Evolutionary conservation across 495 filamentous ascomycete species (phyloP).

Genomic region (Cercophora sp.): DNA sequence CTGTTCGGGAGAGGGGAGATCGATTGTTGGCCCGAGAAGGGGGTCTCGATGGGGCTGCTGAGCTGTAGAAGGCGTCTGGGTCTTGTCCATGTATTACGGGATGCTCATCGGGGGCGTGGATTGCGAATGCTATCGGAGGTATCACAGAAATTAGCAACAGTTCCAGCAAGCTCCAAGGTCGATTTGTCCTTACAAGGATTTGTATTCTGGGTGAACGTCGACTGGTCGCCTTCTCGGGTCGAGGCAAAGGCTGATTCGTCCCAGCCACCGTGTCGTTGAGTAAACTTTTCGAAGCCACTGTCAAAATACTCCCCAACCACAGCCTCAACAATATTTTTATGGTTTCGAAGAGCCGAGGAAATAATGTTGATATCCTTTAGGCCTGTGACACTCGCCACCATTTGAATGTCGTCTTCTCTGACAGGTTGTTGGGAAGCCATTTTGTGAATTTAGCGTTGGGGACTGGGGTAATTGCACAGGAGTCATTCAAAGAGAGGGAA

Average conservation of each 20-base stretch:
- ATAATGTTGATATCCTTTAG: slow-evolving; percentile 10
- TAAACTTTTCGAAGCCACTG: slow-evolving; percentile 37
- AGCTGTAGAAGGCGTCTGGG: slow-evolving; percentile 27
- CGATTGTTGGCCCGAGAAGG: slow-evolving; percentile 60
- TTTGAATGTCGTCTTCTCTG: slow-evolving; percentile 13
- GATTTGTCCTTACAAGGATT: slow-evolving; percentile 7
- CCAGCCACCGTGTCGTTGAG: slow-evolving; percentile 34
- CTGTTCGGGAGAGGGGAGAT: slow-evolving; percentile 40
- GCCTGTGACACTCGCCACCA: slow-evolving; percentile 16
- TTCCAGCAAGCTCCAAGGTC: slow-evolving; percentile 15
- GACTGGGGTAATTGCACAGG: no score
- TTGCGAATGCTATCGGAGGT: slow-evolving; percentile 48
- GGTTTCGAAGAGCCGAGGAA: slow-evolving; percentile 25
- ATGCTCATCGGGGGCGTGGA: slow-evolving; percentile 50
- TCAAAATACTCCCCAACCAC: slow-evolving; percentile 47
- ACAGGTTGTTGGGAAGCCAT: no score
- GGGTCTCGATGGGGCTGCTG: slow-evolving; percentile 62
- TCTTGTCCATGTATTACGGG: slow-evolving; percentile 38
- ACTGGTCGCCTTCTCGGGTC: slow-evolving; percentile 40
- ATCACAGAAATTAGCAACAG: neutral
- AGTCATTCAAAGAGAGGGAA: no score
- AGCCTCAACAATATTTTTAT: slow-evolving; percentile 39
- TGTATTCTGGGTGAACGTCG: neutral
- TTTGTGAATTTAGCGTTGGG: no score
- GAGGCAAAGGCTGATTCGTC: slow-evolving; percentile 44